These are phyloP conservation scores for Rutstroemia sp. DNA, from an alignment of 2,329 filamentous ascomycete genomes.

Conservation along the genomic window DNA sequence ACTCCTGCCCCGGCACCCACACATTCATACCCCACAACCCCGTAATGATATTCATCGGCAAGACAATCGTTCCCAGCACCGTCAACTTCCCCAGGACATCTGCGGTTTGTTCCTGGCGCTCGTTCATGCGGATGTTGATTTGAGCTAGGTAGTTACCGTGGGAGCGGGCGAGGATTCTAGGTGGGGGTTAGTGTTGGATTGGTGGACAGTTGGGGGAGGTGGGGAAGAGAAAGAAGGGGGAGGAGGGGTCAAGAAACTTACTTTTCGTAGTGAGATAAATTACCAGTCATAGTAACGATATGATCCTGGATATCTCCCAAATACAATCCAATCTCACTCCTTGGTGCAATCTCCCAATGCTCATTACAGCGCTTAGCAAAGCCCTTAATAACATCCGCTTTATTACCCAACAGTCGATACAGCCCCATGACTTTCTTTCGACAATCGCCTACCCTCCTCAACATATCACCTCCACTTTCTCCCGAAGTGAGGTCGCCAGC, in stretches of 20 bases:
- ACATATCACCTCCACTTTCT: slow-evolving; percentile 67
- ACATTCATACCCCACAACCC: slow-evolving; percentile 99
- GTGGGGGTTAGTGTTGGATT: background rate
- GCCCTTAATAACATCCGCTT: slow-evolving; percentile 97
- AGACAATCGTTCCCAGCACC: slow-evolving; percentile 89
- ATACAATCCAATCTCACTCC: slow-evolving; percentile 95
- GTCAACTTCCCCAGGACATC: slow-evolving; percentile 93
- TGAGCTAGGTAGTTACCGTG: slow-evolving; percentile 98
- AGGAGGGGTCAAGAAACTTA: slow-evolving; percentile 37
- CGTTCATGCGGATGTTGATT: slow-evolving; percentile 98
- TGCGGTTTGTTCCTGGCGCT: slow-evolving; percentile 89
- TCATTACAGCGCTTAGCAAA: slow-evolving; percentile 98
- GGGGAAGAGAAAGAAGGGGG: background rate
- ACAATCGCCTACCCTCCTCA: slow-evolving; percentile 85
- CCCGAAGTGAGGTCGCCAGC: slow-evolving; percentile 31
- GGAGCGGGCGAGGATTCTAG: slow-evolving; percentile 77
- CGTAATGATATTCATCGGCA: slow-evolving; percentile 98
- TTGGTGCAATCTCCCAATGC: slow-evolving; percentile 91
- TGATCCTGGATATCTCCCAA: slow-evolving; percentile 98
- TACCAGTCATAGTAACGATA: slow-evolving; percentile 97
- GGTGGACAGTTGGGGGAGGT: background rate
- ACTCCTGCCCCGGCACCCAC: slow-evolving; percentile 85
- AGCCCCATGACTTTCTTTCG: slow-evolving; percentile 96
- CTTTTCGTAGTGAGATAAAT: slow-evolving; percentile 94
- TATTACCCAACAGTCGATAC: slow-evolving; percentile 88